A percentile compares a stretch with the other conserved stretches of the same genome.
Conservation (phyloP, 345 rosid genomes). For the Brassica napus region Da-Ae NC_063447.1:25583501-25584000, state of each 20-base stretch:
- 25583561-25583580: not conserved
- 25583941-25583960: conserved; percentile 83
- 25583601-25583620: not conserved
- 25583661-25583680: conserved; percentile 88
- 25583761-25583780: not conserved
- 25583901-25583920: conserved; percentile 72
- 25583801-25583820: not conserved
- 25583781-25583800: not conserved
- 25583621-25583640: conserved; percentile 55
- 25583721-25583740: conserved; percentile 84
- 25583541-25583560: not conserved
- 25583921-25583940: conserved; percentile 70
- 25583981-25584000: not conserved
- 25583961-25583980: not conserved
- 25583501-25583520: not conserved
- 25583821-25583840: conserved; percentile 27
- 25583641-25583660: conserved; percentile 84
- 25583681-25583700: conserved; percentile 83
- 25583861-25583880: conserved; percentile 89
- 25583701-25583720: conserved; percentile 72
- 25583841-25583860: conserved; percentile 86
- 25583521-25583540: conserved; percentile 1
- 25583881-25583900: conserved; percentile 86
- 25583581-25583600: not conserved
- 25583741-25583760: conserved; percentile 62